Evolutionary conservation across 2,329 filamentous ascomycete species (phyloP).

Genomic region (Colletotrichum sp.): DNA sequence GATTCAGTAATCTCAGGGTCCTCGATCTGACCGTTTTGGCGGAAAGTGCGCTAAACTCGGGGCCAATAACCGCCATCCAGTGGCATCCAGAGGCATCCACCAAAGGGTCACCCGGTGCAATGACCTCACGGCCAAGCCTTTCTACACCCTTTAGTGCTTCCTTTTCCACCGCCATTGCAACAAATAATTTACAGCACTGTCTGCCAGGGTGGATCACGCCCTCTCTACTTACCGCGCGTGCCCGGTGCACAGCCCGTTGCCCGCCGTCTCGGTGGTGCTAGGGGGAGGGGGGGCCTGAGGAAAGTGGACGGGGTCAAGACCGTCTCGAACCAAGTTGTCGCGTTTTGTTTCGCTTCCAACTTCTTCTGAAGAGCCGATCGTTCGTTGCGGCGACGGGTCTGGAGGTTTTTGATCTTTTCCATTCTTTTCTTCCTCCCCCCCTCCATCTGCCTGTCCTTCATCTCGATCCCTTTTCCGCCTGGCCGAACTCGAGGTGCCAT

Average conservation of each 20-base stretch:
- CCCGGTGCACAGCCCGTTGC: conserved; percentile 11
- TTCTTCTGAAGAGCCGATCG: neutral
- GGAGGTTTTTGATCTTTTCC: neutral
- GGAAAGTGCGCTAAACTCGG: conserved; percentile 1
- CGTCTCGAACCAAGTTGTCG: neutral
- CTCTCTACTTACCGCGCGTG: conserved; percentile 16
- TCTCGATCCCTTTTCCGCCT: neutral
- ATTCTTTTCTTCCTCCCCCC: neutral
- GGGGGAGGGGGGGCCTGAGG: neutral
- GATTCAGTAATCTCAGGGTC: conserved; percentile 17
- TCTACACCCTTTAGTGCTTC: neutral
- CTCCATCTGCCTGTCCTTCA: neutral
- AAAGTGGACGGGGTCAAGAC: neutral
- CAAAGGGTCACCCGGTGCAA: conserved; percentile 11
- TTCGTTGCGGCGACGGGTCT: neutral
- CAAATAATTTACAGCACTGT: neutral
- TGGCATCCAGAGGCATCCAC: neutral
- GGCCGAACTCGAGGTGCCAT: neutral
- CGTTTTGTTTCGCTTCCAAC: neutral
- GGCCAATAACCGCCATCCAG: conserved; percentile 5
- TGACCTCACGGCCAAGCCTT: conserved; percentile 18
- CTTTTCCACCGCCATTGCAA: neutral
- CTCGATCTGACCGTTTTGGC: conserved; percentile 13
- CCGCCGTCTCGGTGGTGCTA: neutral
- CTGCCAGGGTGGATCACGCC: conserved; percentile 9